Evolutionary conservation across 192 early-diverging fungal species (phyloP), one percentile per base, ranked within the genome.

Genomic region (Coemansia sp.): DNA sequence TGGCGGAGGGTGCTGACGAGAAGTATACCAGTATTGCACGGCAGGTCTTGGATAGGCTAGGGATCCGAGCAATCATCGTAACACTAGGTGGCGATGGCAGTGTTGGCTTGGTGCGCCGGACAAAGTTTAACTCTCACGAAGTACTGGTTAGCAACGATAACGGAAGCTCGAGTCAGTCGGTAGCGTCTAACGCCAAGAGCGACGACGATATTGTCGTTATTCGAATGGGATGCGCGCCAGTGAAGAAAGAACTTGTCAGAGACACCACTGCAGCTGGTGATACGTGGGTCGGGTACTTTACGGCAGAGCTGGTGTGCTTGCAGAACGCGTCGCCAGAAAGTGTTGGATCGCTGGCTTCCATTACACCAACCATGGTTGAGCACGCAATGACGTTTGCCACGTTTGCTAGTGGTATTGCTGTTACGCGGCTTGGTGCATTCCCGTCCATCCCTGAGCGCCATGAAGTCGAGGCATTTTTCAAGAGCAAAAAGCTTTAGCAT

Each of bases 211-310:
- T 65, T 43, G 60, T 53, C 0, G 63, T 56, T 31, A 41, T 74
- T 25, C 43, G 43, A 8, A 59, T 72, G 62, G 47, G 41, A 6
- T 74, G 71, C 43, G 65, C 70, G 2, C 72, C 72, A 14, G 57
- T 75, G 10, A 38, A 41, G 11, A 64, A 50, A 11, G 67, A 82
- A 6, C 54, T 59, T 37, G 61, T 83, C 45, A 51, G 27, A 21
- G 82, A 83, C 57, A 83, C 82, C 0, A 83, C 76, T 2, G 75
- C 69, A 0, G 82, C 82, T 1, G 82, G 82, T 21, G 82, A 83
- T 48, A 75, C 73, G 1, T 83, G 82, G 82, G 72, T 79, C 16
- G 82, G 82, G 16, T 83, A 73, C 57, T 83, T 83, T 76, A 70
- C 49, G 3, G 74, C 79, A 6, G 72, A 75, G 54, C 62, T 80